These are phyloP conservation scores for Yamadazyma jaroonii DNA, from an alignment of 1,139 yeast genomes.

Conservation along the genomic window DNA sequence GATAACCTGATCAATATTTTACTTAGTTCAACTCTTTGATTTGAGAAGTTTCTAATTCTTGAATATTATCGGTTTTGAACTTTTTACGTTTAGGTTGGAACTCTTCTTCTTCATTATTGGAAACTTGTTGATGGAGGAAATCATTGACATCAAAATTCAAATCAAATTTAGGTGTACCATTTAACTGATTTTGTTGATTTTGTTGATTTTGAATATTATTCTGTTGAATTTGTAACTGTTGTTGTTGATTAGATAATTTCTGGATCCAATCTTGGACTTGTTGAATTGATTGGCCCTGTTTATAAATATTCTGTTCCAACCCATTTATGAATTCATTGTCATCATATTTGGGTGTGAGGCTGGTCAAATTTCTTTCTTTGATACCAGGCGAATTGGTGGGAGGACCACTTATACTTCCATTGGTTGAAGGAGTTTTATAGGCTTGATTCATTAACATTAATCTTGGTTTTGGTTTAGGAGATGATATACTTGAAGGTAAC, in stretches of 20 bases:
- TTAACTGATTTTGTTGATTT: not conserved
- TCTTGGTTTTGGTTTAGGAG: conserved; percentile 32
- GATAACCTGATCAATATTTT: too few species aligned
- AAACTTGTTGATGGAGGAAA: conserved; percentile 21
- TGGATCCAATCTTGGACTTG: conserved; percentile 62
- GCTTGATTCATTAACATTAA: conserved; percentile 46
- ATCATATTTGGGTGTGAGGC: conserved; percentile 5
- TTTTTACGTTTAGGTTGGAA: conserved; percentile 11
- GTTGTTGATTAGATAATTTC: conserved; percentile 38
- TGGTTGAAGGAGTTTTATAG: conserved; percentile 17
- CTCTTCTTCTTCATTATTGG: conserved; percentile 20
- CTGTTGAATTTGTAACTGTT: conserved; percentile 27
- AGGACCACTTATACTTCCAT: conserved; percentile 11
- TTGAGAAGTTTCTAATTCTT: conserved; percentile 10
- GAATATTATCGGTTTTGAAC: conserved; percentile 11
- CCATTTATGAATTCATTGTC: conserved; percentile 26
- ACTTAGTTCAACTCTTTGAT: conserved; percentile 3
- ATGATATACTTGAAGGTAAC: conserved; percentile 8
- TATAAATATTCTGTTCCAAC: conserved; percentile 43
- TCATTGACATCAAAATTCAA: conserved; percentile 41
- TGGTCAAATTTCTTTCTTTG: too few species aligned
- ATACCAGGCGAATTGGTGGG: conserved; percentile 5
- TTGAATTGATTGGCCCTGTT: conserved; percentile 54
- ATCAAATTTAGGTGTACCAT: conserved; percentile 16
- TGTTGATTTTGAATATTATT: conserved; percentile 15